These are phyloP conservation scores for Termitomyces sp. DNA, from an alignment of 1,284 basidiomycete genomes.

Conservation along the genomic window DNA sequence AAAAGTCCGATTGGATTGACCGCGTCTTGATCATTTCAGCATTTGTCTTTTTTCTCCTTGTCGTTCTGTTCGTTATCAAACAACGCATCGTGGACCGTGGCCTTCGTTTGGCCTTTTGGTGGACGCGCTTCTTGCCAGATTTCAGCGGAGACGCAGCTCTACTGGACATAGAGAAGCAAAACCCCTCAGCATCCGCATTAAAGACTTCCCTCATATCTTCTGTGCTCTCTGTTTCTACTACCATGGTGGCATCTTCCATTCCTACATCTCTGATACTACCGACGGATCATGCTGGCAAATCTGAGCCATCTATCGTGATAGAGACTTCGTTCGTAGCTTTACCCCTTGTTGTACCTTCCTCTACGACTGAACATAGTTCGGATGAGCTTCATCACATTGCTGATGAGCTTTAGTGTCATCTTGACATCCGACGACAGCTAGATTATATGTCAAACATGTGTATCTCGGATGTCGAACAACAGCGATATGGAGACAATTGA, in stretches of 20 bases:
- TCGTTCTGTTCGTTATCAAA: slow-evolving; percentile 82
- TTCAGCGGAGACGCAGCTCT: slow-evolving; percentile 29
- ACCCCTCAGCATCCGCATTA: background rate
- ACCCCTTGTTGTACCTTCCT: background rate
- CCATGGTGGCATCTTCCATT: slow-evolving; percentile 2
- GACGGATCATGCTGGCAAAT: background rate
- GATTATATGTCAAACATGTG: background rate
- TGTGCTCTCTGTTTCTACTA: background rate
- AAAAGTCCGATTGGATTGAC: slow-evolving; percentile 90
- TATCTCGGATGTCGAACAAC: background rate
- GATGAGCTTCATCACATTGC: slow-evolving; percentile 2
- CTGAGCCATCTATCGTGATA: slow-evolving; percentile 1
- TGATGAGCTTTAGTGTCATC: slow-evolving; percentile 8
- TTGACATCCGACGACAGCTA: background rate
- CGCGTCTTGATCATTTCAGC: slow-evolving; percentile 76
- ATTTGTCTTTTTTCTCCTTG: slow-evolving; percentile 79
- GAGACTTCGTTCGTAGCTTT: background rate
- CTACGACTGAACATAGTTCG: background rate
- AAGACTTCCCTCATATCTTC: slow-evolving; percentile 2
- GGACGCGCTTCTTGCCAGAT: slow-evolving; percentile 67
- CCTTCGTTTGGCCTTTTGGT: slow-evolving; percentile 70
- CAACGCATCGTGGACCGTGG: slow-evolving; percentile 76
- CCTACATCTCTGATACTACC: background rate
- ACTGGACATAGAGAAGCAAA: slow-evolving; percentile 23
- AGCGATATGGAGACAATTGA: background rate